Evolutionary conservation across 2,329 filamentous ascomycete species (phyloP), one percentile per base, ranked within the genome.

Genomic region (Herpotrichia juniperi): DNA sequence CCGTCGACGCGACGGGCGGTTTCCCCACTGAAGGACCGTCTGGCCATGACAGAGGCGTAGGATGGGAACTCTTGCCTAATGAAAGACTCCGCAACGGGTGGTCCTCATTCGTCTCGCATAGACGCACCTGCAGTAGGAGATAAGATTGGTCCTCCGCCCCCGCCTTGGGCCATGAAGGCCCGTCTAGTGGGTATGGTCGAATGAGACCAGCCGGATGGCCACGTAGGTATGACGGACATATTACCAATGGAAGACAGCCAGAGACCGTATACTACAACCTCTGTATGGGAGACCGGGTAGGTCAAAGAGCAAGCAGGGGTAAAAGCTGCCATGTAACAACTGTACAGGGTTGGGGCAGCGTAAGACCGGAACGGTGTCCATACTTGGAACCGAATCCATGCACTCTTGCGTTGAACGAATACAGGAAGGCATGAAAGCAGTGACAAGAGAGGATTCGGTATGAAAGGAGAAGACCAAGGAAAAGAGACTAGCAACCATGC

Each of bases 1-100:
- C 11, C 35, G 22, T 53, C 43, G 43, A 54, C 52, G 40, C 44
- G 42, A 50, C 28, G 45, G 22, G 30, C 19, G 19, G 21, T 14
- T 28, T 28, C 17, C 31, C 10, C n/a, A 14, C 48, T 22, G 22
- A 40, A 10, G 12, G 21, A 26, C 9, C 10, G 21, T 19, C 39
- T 25, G 21, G 21, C 10, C 39, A 25, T 28, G 21, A 42, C 7
- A 25, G 21, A 7, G 26, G 39, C 21, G 24, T 4, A 10, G 10
- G 9, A 42, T 25, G 24, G 39, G 21, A 42, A 17, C 22, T 14
- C 21, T 42, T 28, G 19, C 39, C 42, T 14, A 19, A 4, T 25
- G 12, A 44, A 10, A 17, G 10, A 17, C 25, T 21, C 21, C 31
- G 21, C 9, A 30, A 28, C 5, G 30, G 25, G 17, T 9, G 5